A percentile compares a stretch with the other conserved stretches of the same genome.
These are phyloP conservation scores for Omphalotus olearius DNA, from an alignment of 1,284 basidiomycete species.

Conservation along the genomic window DNA sequence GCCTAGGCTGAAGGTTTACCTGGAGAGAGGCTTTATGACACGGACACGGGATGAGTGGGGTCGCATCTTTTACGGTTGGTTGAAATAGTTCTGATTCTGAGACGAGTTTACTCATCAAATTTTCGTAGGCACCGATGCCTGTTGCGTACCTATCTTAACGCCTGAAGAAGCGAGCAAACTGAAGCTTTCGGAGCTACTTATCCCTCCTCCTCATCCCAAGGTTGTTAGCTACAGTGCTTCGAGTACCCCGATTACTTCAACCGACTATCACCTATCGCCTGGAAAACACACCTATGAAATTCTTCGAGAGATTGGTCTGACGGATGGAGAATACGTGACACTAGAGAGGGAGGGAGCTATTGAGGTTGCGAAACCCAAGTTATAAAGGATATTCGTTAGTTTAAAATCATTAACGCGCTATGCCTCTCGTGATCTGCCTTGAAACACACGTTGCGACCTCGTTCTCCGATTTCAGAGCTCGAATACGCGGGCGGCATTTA, in stretches of 20 bases:
- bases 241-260: constrained; percentile 15
- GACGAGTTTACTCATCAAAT: neutral
- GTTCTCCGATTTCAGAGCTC: too few relatives aligned
- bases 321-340: constrained; percentile 27
- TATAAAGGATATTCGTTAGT: neutral
- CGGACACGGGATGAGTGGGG: constrained; percentile 70
- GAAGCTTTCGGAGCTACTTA: constrained; percentile 26
- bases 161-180: constrained; percentile 52
- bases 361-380: constrained; percentile 20
- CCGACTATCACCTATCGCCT: constrained; percentile 29
- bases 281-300: constrained; percentile 53
- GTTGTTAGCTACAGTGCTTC: constrained; percentile 26
- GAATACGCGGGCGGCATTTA: too few relatives aligned
- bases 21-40: constrained; percentile 60
- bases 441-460: too few relatives aligned
- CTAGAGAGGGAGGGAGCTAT: constrained; percentile 43
- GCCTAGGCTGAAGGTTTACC: constrained; percentile 54
- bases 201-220: constrained; percentile 50
- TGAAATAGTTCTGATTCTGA: neutral
- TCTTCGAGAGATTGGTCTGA: constrained; percentile 43
- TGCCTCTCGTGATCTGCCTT: neutral
- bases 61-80: constrained; percentile 56
- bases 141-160: constrained; percentile 70
- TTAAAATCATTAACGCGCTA: too few relatives aligned
- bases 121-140: constrained; percentile 65